These are phyloP conservation scores for Phytophthora hybrid DNA, from an alignment of 352 stramenopile species.

Conservation along the genomic window DNA sequence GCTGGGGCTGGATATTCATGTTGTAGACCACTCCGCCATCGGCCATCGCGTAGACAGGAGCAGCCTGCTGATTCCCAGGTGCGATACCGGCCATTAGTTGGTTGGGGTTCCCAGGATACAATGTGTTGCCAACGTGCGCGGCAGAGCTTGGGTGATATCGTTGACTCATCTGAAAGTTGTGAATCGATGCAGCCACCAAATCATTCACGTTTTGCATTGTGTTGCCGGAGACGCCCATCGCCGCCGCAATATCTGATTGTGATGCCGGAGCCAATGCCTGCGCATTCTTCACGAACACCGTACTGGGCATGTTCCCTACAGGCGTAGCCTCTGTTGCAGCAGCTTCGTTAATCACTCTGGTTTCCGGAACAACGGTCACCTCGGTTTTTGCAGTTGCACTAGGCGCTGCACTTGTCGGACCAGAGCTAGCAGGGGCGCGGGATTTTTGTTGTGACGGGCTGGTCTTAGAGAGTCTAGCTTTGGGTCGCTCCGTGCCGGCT, in stretches of 20 bases:
- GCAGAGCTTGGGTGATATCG: conserved; percentile 51
- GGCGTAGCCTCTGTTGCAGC: conserved; percentile 12
- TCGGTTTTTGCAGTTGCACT: conserved; percentile 34
- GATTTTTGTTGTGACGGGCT: conserved; percentile 53
- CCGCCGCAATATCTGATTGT: conserved; percentile 31
- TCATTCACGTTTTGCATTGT: conserved; percentile 69
- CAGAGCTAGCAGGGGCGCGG: conserved; percentile 32
- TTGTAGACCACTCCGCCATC: conserved; percentile 50
- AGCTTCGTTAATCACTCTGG: conserved; percentile 16
- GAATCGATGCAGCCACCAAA: conserved; percentile 73
- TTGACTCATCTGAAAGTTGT: conserved; percentile 80
- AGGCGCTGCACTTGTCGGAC: conserved; percentile 9
- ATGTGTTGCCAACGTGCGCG: conserved; percentile 31
- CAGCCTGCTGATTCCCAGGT: conserved; percentile 29
- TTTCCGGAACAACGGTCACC: conserved; percentile 27
- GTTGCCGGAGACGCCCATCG: conserved; percentile 32
- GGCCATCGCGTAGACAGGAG: conserved; percentile 54
- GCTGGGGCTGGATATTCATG: conserved; percentile 43
- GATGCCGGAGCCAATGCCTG: conserved; percentile 30
- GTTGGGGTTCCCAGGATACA: conserved; percentile 40
- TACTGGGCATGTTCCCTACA: conserved; percentile 25
- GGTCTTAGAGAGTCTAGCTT: conserved; percentile 46
- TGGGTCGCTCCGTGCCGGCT: conserved; percentile 34
- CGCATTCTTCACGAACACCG: conserved; percentile 40
- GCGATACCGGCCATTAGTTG: conserved; percentile 31